Base-by-base conservation (phyloP, 176 grass and related monocot species). In the Carex pumila region DNA sequence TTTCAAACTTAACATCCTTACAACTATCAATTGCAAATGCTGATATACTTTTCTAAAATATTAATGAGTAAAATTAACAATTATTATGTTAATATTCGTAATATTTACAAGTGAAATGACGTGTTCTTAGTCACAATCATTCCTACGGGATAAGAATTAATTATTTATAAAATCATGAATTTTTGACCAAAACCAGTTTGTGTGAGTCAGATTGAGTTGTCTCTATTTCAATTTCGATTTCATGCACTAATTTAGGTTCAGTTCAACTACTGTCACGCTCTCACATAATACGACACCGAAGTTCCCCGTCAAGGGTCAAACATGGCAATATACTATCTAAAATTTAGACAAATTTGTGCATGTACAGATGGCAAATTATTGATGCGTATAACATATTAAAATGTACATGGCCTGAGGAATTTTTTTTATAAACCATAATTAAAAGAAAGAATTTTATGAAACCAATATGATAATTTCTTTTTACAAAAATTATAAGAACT, bases 161-260 rank as follows among this genome's bases (percentile, higher is more conserved):
- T 53, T 75, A 52, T 52, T 25, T 52, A 75, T 75, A 31, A 1
- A 54, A 75, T 53, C 11, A 21, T 6, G 71, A 53, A 75, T 13
- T 75, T 75, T 30, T 5, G 43, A 15, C 71, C n/a, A 75, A 31
- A 12, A 31, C 21, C 71, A 53, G 2, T 13, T 50, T 74, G 9
- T 74, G 75, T 41, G 55, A 80, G 25, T 36, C 39, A 61, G 54
- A 80, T 2, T 22, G 49, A 56, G 4, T 80, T 39, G 55, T 81
- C 57, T 81, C 56, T 61, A 61, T 43, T 63, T 80, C 55, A 39
- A 60, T 63, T 63, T 80, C 55, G 39, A 60, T 63, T 41, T 43
- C 2, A 63, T 39, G 15, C 49, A 81, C 78, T 81, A n/a, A 81
- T 81, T 81, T 63, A 81, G n/a, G 72, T 81, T 81, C 79, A 61